These are phyloP conservation scores for Dendrostoma leiphaemia DNA, from an alignment of 2,329 filamentous ascomycete species.

Conservation along the genomic window DNA sequence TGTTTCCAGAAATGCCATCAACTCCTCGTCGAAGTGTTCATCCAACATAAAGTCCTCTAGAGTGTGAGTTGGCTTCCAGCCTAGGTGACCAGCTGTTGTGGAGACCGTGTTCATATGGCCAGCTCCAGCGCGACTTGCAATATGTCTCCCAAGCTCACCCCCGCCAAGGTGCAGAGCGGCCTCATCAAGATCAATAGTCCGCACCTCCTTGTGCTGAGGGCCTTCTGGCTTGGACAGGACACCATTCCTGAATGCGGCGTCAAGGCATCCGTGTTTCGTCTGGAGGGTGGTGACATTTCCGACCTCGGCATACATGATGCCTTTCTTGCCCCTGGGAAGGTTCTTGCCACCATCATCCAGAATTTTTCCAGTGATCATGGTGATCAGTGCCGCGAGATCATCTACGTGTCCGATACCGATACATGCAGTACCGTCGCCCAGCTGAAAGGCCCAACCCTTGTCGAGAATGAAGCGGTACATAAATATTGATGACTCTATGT, in stretches of 20 bases:
- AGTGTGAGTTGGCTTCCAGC: conserved; percentile 1
- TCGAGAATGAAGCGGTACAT: background rate
- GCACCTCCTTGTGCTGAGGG: background rate
- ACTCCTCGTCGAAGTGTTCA: background rate
- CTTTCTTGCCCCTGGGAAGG: conserved; percentile 27
- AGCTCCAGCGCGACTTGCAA: background rate
- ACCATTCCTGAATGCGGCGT: background rate
- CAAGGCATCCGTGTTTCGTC: background rate
- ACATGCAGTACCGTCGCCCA: background rate
- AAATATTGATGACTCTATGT: background rate
- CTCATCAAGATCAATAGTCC: background rate
- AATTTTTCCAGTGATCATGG: background rate
- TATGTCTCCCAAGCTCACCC: background rate
- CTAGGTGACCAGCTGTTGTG: background rate
- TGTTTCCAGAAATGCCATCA: background rate
- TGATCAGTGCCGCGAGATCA: background rate
- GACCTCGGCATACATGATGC: conserved; percentile 61
- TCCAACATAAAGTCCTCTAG: background rate
- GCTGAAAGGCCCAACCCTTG: background rate
- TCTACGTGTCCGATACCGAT: conserved; percentile 3
- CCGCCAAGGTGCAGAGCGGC: background rate
- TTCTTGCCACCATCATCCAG: background rate
- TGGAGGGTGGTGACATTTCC: background rate
- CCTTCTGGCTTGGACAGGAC: background rate
- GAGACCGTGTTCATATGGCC: conserved; percentile 5